phyloP scores from a whole-genome alignment of 2,329 filamentous ascomycete genomes.

The Botrytis tulipae region DNA sequence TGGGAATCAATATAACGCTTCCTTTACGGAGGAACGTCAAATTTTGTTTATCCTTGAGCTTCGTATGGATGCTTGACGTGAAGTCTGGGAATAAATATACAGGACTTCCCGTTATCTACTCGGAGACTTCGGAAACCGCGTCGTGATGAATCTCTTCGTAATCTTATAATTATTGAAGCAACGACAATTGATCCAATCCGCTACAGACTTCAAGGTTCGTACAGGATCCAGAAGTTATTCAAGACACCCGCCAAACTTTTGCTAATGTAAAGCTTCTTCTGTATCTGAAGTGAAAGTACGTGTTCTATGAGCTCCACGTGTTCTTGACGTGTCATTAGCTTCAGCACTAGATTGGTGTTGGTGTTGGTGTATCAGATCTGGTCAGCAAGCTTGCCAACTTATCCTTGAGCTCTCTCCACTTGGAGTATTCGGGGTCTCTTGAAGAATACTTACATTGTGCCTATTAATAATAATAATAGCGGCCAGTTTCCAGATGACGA shows the following conservation, averaged over 20 bases:
- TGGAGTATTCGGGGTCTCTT: not conserved
- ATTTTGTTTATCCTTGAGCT: not conserved
- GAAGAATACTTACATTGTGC: not conserved
- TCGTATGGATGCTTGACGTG: no score
- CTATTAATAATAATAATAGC: not conserved
- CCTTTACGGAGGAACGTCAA: not conserved
- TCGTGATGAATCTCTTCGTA: not conserved
- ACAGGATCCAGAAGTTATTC: not conserved
- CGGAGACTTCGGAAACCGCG: not conserved
- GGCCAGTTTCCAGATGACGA: not conserved
- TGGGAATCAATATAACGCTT: not conserved
- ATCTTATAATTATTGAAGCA: not conserved
- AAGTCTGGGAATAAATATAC: not conserved
- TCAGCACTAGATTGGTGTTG: not conserved
- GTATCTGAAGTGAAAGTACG: not conserved
- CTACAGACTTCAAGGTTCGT: not conserved
- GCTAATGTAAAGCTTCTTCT: not conserved
- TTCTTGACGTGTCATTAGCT: constrained; percentile 6
- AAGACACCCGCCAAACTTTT: not conserved
- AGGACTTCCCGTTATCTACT: not conserved
- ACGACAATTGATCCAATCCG: not conserved
- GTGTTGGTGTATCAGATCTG: not conserved
- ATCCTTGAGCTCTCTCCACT: constrained; percentile 4
- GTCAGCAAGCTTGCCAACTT: not conserved
- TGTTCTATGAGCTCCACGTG: not conserved